These are phyloP conservation scores for Talaromyces nanjingensis DNA, from an alignment of 495 filamentous ascomycete genomes.

Conservation along the genomic window DNA sequence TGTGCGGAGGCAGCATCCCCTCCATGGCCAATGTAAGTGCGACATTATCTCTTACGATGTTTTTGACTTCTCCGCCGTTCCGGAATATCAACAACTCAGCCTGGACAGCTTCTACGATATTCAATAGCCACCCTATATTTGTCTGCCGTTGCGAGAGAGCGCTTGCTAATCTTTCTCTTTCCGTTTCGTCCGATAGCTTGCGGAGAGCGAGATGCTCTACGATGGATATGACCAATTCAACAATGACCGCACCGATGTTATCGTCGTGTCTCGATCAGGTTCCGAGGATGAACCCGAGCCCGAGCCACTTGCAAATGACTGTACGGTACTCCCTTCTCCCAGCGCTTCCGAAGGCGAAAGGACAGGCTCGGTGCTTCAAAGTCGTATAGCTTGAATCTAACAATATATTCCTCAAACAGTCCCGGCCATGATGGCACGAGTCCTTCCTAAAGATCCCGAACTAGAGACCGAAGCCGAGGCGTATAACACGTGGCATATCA, in stretches of 20 bases:
- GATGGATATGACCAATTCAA: conserved; percentile 64
- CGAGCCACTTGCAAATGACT: conserved; percentile 61
- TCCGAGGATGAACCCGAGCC: conserved; percentile 45
- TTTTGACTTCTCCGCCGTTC: not conserved
- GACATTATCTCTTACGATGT: not conserved
- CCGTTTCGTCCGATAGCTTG: conserved; percentile 21
- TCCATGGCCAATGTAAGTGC: conserved; percentile 44
- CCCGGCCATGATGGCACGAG: conserved; percentile 73
- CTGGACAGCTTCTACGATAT: not conserved
- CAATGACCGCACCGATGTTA: conserved; percentile 76
- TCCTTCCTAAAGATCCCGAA: conserved; percentile 66
- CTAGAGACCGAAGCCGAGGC: conserved; percentile 65
- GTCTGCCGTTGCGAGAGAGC: conserved; percentile 16
- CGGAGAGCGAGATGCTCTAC: conserved; percentile 59
- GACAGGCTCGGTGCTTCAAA: not conserved
- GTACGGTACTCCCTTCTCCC: conserved; percentile 38
- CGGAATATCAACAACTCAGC: conserved; percentile 1
- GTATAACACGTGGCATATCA: conserved; percentile 76
- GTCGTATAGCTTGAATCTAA: conserved; percentile 7
- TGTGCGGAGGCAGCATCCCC: conserved; percentile 27
- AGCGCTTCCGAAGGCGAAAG: conserved; percentile 1
- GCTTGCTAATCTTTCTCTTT: conserved; percentile 19
- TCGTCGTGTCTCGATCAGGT: conserved; percentile 71
- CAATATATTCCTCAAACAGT: conserved; percentile 35
- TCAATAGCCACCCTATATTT: not conserved